Evolutionary conservation across 306 rosid species (phyloP), one percentile per base, ranked within the genome.

Genomic region (Trichosanthes cucumerina): DNA sequence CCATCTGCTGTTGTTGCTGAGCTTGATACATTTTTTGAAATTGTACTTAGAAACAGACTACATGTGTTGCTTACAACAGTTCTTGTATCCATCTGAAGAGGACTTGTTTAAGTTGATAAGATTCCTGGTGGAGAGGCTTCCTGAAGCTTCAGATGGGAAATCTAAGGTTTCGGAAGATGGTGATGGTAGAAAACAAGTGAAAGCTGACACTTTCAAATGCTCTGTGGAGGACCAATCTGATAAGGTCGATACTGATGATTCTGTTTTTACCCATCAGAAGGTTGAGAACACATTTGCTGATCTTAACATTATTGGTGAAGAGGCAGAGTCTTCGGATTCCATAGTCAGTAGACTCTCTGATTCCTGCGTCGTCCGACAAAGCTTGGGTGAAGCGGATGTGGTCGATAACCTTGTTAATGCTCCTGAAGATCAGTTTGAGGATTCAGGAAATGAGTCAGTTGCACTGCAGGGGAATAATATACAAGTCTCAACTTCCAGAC

Each of bases 51-150:
- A 81, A 82, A 86, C 84, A 81, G 77, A 84, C 68, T 86, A 80
- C 82, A 84, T 86, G 76, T 86, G 85, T 87, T 87, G 85, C 88
- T 88, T 90, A 85, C 80, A 78, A 87, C 93, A 85, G 88, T 87
- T 92, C 84, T 84, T 89, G 87, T 77, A 90, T 90, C 91, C 91
- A 76, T 90, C 91, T 77, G 89, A 90, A 86, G 92, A 84, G 86
- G 89, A 84, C 83, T 80, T 82, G 52, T 38, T 82, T 54, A 86
- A 85, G 82, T 80, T 92, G 84, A 83, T 84, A 50, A 82, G 86
- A 75, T 82, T 87, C 80, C 77, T 88, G 87, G 88, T 81, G 54
- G 88, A 88, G 86, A 87, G 80, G 86, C 89, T 91, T 81, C 89
- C 81, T n/a, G 85, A 86, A 80, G 83, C 33, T 11, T 81, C 84